A percentile compares a stretch with the other conserved stretches of the same genome.
Conservation (phyloP, 1,284 basidiomycete species). For the Tylopilus sp. region DNA sequence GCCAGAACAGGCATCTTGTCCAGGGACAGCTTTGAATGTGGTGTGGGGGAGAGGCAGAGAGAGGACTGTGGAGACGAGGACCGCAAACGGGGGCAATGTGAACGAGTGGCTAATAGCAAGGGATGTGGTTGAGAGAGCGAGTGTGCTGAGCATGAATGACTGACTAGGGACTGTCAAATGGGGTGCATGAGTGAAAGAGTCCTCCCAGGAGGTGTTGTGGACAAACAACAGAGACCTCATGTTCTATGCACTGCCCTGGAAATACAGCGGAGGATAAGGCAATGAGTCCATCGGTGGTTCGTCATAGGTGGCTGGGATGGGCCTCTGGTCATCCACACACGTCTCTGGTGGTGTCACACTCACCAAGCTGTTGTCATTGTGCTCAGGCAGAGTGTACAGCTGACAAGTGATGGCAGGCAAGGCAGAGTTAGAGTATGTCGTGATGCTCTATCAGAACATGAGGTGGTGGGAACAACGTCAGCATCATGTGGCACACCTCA, state of each 20-base stretch:
- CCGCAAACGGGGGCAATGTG: constrained; percentile 32
- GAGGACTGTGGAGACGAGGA: constrained; percentile 36
- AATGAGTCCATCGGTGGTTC: constrained; percentile 43
- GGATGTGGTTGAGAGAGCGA: constrained; percentile 26
- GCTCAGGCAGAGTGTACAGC: constrained; percentile 31
- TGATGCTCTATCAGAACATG: no score
- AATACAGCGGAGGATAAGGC: constrained; percentile 36
- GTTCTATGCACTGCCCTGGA: no score
- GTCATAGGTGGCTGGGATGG: constrained; percentile 5
- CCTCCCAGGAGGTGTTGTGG: constrained; percentile 32
- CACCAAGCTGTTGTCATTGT: constrained; percentile 20
- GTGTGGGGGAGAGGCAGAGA: constrained; percentile 25
- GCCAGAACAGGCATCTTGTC: constrained; percentile 62
- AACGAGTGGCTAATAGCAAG: constrained; percentile 25
- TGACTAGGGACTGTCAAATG: constrained; percentile 21
- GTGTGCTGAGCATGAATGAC: constrained; percentile 28
- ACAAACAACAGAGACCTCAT: constrained; percentile 32
- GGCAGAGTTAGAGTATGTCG: constrained; percentile 27
- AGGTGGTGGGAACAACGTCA: no score
- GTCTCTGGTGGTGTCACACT: constrained; percentile 7
- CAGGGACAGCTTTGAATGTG: constrained; percentile 31
- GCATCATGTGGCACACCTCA: constrained; percentile 31
- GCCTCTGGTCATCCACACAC: constrained; percentile 24
- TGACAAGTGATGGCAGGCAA: constrained; percentile 19
- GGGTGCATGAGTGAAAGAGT: constrained; percentile 6